These are phyloP conservation scores for Celoporthe dispersa DNA, from an alignment of 2,329 filamentous ascomycete genomes.

Conservation along the genomic window DNA sequence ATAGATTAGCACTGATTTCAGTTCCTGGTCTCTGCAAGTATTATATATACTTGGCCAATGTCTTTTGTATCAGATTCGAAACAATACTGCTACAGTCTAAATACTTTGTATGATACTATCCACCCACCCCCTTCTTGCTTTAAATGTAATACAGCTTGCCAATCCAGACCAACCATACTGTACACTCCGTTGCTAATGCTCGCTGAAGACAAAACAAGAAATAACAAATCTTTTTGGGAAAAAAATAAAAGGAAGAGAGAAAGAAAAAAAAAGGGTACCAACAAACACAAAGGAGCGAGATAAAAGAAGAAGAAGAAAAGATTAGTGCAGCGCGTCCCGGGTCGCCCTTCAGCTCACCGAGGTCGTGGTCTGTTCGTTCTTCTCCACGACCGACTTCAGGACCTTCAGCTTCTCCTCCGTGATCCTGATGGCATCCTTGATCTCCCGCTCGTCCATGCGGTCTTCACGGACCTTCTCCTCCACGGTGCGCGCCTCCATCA, in stretches of 20 bases:
- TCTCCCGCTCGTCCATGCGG: conserved; percentile 72
- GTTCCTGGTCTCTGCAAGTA: no score
- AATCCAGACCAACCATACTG: conserved; percentile 1
- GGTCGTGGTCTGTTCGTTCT: conserved; percentile 47
- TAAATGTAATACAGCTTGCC: neutral
- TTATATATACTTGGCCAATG: no score
- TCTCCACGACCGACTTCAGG: conserved; percentile 73
- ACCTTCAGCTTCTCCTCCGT: conserved; percentile 84
- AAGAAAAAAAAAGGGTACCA: conserved; percentile 5
- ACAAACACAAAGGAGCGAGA: conserved; percentile 5
- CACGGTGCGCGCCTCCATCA: conserved; percentile 58
- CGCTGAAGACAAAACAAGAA: conserved; percentile 18
- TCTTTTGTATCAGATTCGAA: neutral
- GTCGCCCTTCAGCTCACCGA: neutral
- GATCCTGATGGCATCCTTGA: conserved; percentile 79
- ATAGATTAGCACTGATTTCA: no score
- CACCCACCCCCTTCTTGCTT: neutral
- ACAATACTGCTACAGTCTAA: neutral
- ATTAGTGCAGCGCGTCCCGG: neutral
- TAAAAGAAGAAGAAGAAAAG: conserved; percentile 2
- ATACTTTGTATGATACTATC: neutral
- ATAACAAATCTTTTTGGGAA: no score
- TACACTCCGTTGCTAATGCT: conserved; percentile 28
- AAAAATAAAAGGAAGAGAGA: conserved; percentile 1
- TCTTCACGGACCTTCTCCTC: conserved; percentile 64